Base-by-base conservation (phyloP, 2,329 filamentous ascomycete genomes). In the Sarocladium brachiariae region DNA sequence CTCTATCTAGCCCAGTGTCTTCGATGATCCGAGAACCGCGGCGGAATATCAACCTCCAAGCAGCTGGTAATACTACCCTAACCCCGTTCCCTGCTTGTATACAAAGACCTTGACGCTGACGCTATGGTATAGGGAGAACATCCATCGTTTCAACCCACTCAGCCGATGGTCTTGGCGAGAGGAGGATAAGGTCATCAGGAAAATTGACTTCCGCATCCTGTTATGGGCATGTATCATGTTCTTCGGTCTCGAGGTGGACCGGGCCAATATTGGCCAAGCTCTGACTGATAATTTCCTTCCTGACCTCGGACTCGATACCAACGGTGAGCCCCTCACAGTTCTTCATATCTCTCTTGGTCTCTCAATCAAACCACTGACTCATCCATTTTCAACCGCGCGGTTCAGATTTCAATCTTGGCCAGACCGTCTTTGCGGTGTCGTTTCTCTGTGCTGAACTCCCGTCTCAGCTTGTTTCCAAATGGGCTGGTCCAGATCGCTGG, bases 401-500 rank as follows among this genome's bases (percentile, higher is more conserved):
- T n/a, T n/a, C n/a, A n/a, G 39, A 66, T 46, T 66, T 58, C 52
- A 66, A 66, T 48, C 51, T 65, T 6, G 64, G 65, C 18, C 63
- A 61, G 31, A 66, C 64, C 0, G 51, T 66, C 8, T 67, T 67
- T 56, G 54, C 53, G 39, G 47, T 65, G 1, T 52, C 59, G 1
- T 68, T 67, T 46, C 57, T 67, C 9, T 55, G 56, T 34, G 63
- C 65, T 11, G 65, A 68, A 50, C 67, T 85, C 1, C 81, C 81
- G 0, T 83, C 78, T 0, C 80, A 84, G 58, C 66, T 85, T 14
- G 66, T 83, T 34, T 71, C 68, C 52, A 80, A 84, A 60, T 80
- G 71, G 70, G 61, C 78, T 49, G 80, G 75, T 0, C 77, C 76
- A 1, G 78, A 83, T 54, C 70, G 75, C 21, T 82, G 77, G 78